phyloP scores from a whole-genome alignment of 2,329 filamentous ascomycete genomes.

The Teratosphaeria destructans region DNA sequence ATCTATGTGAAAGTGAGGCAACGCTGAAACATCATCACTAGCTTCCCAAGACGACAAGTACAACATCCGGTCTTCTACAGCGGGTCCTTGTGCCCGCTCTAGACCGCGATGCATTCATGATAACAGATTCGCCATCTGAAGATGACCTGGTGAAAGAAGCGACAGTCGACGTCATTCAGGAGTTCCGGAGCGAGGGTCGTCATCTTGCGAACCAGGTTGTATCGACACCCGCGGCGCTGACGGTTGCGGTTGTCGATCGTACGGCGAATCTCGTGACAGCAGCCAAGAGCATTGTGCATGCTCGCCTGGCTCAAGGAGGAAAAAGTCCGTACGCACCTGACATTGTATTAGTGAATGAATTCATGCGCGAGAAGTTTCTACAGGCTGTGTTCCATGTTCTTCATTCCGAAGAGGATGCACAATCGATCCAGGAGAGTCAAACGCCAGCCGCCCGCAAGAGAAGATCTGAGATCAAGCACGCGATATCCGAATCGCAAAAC shows the following conservation, averaged over 20 bases:
- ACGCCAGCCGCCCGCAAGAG: neutral
- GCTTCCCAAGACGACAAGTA: constrained; percentile 32
- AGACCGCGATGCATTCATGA: constrained; percentile 40
- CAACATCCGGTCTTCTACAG: constrained; percentile 27
- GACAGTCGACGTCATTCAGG: constrained; percentile 27
- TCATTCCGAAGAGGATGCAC: neutral
- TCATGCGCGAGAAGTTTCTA: constrained; percentile 44
- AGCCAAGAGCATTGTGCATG: constrained; percentile 42
- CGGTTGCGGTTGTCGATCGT: constrained; percentile 51
- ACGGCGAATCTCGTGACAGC: constrained; percentile 45
- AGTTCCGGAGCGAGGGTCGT: constrained; percentile 6
- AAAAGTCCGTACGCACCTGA: constrained; percentile 52
- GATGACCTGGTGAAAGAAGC: constrained; percentile 15
- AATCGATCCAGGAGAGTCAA: neutral
- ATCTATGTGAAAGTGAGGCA: neutral
- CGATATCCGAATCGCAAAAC: neutral
- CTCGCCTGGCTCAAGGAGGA: constrained; percentile 47
- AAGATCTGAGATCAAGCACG: neutral
- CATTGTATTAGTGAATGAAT: constrained; percentile 55
- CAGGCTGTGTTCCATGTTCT: constrained; percentile 32
- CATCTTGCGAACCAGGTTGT: constrained; percentile 23
- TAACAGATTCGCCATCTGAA: constrained; percentile 28
- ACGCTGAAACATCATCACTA: constrained; percentile 9
- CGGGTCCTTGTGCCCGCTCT: constrained; percentile 31
- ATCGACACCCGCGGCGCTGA: constrained; percentile 26